Percentiles rank a stretch among this genome's conserved stretches.
These are phyloP conservation scores for Daphne laureola DNA, from an alignment of 441 rosid genomes.

Conservation along the genomic window DNA sequence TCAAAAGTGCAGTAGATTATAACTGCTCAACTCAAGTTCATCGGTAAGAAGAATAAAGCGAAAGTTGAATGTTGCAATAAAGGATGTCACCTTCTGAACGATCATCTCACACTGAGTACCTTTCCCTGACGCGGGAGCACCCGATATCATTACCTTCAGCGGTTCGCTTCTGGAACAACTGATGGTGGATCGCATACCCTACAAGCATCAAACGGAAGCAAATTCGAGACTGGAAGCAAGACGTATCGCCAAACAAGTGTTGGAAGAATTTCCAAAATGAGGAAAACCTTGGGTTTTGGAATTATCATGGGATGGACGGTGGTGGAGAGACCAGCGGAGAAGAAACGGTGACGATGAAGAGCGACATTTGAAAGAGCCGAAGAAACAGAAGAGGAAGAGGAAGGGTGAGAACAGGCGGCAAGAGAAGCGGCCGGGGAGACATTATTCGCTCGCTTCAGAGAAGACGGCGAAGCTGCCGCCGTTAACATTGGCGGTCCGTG, in stretches of 20 bases:
- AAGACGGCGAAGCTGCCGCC: constrained; percentile 19
- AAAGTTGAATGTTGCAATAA: background rate
- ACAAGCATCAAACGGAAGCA: background rate
- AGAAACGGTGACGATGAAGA: constrained; percentile 14
- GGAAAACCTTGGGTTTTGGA: constrained; percentile 30
- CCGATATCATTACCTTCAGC: constrained; percentile 86
- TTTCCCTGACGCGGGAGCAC: constrained; percentile 93
- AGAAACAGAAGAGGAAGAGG: constrained; percentile 16
- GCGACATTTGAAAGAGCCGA: constrained; percentile 12
- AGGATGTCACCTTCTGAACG: constrained; percentile 50
- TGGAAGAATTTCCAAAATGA: background rate
- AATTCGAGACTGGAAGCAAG: background rate
- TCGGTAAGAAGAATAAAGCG: background rate
- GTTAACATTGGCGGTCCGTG: constrained; percentile 16
- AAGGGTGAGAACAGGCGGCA: constrained; percentile 6
- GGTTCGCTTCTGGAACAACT: constrained; percentile 54
- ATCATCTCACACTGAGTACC: constrained; percentile 88
- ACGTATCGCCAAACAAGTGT: background rate
- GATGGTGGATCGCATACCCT: constrained; percentile 39
- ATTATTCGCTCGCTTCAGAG: constrained; percentile 18
- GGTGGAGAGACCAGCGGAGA: constrained; percentile 15
- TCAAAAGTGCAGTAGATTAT: no score
- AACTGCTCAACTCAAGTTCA: background rate
- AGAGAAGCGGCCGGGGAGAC: constrained; percentile 12
- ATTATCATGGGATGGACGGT: constrained; percentile 16